Evolutionary conservation across 73 alveolate species (phyloP), one percentile per base, ranked within the genome.

Genomic region (Paramecium bursaria): DNA sequence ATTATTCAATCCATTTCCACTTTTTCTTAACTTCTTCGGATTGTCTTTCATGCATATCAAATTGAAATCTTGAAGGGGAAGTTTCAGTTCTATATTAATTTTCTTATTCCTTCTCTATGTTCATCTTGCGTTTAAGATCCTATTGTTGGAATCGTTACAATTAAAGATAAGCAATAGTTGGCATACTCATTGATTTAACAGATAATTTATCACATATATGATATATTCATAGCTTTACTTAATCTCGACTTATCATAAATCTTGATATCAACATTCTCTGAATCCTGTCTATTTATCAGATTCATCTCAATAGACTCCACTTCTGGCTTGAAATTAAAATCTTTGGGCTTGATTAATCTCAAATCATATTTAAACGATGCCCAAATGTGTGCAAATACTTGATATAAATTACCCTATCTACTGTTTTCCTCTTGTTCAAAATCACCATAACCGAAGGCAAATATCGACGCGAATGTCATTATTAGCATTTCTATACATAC

Each of bases 401-500:
- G 54, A 9, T 48, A 46, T 19, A 79, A 23, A 3, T 67, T 54
- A 29, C 82, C 76, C 19, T 22, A 33, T 54, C 54, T 29, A 25
- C 46, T 73, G 51, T n/a, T n/a, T n/a, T 29, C 46, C 46, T 50
- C 53, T 3, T 27, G 3, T 11, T 39, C 31, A 53, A 79, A 79
- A 9, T 61, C 85, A 4, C 21, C 54, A 25, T 79, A 79, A 79
- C 79, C 42, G 42, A 53, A 79, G 2, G 89, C 89, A 27, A 19
- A 39, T 10, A 61, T 73, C 21, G 85, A 44, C 22, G 89, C 89
- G 10, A 79, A 42, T 13, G 89, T 39, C 89, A 79, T 79, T 21
- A 46, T 21, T 13, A 61, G 57, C 89, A 79, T 79, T 79, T 79
- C 89, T 23, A 79, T 30, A 22, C 89, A 79, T 14, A 79, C 89